Evolutionary conservation across 257 asterid species (phyloP).

Genomic region (Penstemon barbatus): DNA sequence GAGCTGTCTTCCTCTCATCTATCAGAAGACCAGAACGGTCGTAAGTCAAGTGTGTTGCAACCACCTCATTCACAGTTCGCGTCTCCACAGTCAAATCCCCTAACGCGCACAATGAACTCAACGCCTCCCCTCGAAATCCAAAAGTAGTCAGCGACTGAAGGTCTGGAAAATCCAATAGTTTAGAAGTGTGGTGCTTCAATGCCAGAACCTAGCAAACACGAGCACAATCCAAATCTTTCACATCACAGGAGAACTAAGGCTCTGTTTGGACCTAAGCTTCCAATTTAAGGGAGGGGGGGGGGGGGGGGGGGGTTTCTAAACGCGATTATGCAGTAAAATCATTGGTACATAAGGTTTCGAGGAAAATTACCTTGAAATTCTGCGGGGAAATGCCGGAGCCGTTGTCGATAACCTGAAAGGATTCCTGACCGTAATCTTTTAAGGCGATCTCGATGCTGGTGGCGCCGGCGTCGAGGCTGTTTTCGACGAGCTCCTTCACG

Average conservation of each 20-base stretch:
- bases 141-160: slow-evolving; percentile 78
- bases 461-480: slow-evolving; percentile 97
- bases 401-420: slow-evolving; percentile 88
- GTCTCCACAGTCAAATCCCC: slow-evolving; percentile 93
- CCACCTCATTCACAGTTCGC: slow-evolving; percentile 68
- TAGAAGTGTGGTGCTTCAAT: slow-evolving; percentile 90
- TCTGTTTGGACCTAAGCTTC: slow-evolving; percentile 4
- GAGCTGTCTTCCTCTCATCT: slow-evolving; percentile 79
- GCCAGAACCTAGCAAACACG: slow-evolving; percentile 62
- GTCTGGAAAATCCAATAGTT: slow-evolving; percentile 79
- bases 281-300: neutral
- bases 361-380: slow-evolving; percentile 61
- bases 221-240: neutral
- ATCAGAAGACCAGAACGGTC: slow-evolving; percentile 65
- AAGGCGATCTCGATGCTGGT: slow-evolving; percentile 78
- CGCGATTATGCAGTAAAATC: too few relatives aligned
- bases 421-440: slow-evolving; percentile 75
- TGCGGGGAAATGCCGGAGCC: slow-evolving; percentile 85
- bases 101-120: slow-evolving; percentile 83
- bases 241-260: neutral
- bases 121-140: slow-evolving; percentile 99
- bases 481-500: slow-evolving; percentile 96
- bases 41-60: slow-evolving; percentile 84
- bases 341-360: neutral
- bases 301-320: too few relatives aligned